Evolutionary conservation across 2,329 filamentous ascomycete genomes (phyloP), one percentile per base, ranked within the genome.

Genomic region (Alternaria gansuensis): DNA sequence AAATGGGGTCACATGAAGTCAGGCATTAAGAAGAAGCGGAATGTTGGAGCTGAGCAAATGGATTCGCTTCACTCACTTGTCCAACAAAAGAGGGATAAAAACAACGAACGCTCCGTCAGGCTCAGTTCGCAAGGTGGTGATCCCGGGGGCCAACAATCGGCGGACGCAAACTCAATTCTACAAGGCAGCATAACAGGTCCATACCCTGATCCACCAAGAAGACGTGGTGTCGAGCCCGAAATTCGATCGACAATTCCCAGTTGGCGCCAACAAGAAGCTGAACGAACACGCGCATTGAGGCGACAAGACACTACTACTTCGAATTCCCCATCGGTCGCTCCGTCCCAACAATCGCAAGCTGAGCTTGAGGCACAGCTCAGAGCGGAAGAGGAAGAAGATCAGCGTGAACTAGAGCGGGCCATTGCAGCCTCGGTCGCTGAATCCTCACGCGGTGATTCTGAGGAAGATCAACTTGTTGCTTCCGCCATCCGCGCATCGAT

Each of bases 401-500:
- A 86, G 33, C 82, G 83, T 2, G 88, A 90, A 56, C 84, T 92
- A 40, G 90, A 94, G 72, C 81, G 84, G 40, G 91, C 91, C 1
- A 94, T 95, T 57, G 84, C 83, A 52, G 82, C 71, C 3, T 77
- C 75, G 1, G 89, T 95, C 1, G 79, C 81, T 7, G 85, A 90
- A 70, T 92, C 90, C 0, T 93, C 90, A 0, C 83, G 80, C 1
- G 91, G 91, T 10, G 83, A 94, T 62, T 72, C 82, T 0, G 82
- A 86, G 21, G 90, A 95, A 74, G 92, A 95, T 69, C 83, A 83
- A 23, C 81, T 85, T 58, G 83, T 96, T 46, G 91, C 93, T 71
- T 82, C 86, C 21, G 91, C 91, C 1, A 90, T 96, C 50, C 83
- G 90, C 13, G 87, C 90, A 5, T 92, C 89, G 62, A 82, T 95